Base-by-base conservation (phyloP, 2,329 filamentous ascomycete genomes). In the Penicillium sp. region DNA sequence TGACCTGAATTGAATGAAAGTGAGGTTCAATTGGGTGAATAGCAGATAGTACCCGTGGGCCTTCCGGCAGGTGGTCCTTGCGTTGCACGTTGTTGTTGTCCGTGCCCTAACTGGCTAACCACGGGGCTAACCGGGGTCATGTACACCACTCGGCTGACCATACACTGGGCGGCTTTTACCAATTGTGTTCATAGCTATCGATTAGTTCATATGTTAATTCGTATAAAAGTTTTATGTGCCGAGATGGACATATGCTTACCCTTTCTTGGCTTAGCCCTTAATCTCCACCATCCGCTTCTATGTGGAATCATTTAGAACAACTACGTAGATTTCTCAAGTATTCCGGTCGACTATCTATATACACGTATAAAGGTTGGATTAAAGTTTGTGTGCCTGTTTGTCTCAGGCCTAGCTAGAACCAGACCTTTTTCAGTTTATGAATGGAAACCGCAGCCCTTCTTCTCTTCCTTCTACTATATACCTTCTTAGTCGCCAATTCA, bases 61-160 rank as follows among this genome's bases (percentile, higher is more conserved):
- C 29, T 51, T 16, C 23, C 40, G 23, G 40, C 8, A 4, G 40
- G 13, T 25, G 40, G 53, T 7, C 29, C 39, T 27, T 50, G 23
- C 33, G 31, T n/a, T 21, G 47, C 53, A 56, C 53, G 53, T 56
- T 56, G 25, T 33, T 29, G 3, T 13, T 29, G 33, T 29, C 41
- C 23, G 21, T 33, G 19, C 34, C 33, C 29, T 46, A 9, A 56
- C 40, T 55, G 53, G 53, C 6, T 55, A 21, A 40, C 9, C 29
- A 7, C 23, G 13, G 13, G 5, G 9, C 15, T n/a, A 6, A 11
- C 16, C 13, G 11, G 19, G 21, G 23, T 15, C 39, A 41, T 5
- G 21, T 3, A 25, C 7, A 43, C 15, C 15, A 27, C 23, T n/a
- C 4, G 23, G 9, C 34, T 21, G 43, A 19, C 45, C 45, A 55